phyloP scores from a whole-genome alignment of 306 rosid genomes.

The Prunus mongolica region DNA sequence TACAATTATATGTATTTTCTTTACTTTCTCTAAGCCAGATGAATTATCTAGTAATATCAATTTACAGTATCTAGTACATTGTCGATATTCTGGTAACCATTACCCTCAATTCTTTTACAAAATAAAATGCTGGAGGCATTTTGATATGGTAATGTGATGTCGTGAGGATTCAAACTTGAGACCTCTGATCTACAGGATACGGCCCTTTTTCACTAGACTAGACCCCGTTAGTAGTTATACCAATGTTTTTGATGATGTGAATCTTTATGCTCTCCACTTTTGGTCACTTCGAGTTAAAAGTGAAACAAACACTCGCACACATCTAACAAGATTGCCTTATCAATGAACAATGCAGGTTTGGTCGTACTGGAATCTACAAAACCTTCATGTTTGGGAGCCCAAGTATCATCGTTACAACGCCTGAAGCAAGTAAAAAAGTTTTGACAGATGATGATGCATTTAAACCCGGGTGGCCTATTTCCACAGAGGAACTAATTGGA shows the following conservation, averaged over 20 bases:
- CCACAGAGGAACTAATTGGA: constrained; percentile 72
- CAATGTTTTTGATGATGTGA: not conserved
- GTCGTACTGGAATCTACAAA: constrained; percentile 71
- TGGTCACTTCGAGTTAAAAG: not conserved
- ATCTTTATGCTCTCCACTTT: not conserved
- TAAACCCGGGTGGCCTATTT: constrained; percentile 71
- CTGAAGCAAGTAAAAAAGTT: constrained; percentile 67
- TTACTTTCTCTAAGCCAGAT: too few species aligned
- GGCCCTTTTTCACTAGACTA: too few species aligned
- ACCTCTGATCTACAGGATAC: too few species aligned
- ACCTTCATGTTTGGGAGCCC: constrained; percentile 79
- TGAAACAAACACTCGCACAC: not conserved
- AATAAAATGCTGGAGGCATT: too few species aligned
- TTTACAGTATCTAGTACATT: not conserved
- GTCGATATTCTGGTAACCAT: not conserved
- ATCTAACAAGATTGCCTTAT: not conserved
- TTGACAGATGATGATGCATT: constrained; percentile 74
- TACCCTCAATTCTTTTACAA: too few species aligned
- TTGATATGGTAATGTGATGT: too few species aligned
- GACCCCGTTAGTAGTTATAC: too few species aligned
- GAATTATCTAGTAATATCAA: not conserved
- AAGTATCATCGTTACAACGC: constrained; percentile 64
- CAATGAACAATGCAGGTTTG: constrained; percentile 49
- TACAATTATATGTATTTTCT: too few species aligned
- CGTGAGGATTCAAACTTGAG: too few species aligned